Conservation (phyloP, 1,284 basidiomycete genomes). For the Cryptococcus sp. region DNA sequence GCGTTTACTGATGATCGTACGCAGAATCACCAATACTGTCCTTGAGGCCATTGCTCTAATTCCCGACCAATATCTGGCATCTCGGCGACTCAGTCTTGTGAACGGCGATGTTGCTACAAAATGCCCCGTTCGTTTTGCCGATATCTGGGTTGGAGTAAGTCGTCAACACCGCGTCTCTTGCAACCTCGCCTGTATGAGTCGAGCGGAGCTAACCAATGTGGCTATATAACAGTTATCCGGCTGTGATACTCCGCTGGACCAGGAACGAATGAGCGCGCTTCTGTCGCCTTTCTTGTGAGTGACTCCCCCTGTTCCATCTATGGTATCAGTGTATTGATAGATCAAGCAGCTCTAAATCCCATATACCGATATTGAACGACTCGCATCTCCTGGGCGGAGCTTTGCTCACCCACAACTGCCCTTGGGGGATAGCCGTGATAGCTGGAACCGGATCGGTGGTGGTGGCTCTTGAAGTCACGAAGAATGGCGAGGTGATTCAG, state of each 20-base stretch:
- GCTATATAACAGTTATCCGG: constrained; percentile 29
- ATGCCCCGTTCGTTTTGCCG: constrained; percentile 25
- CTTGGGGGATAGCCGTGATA: constrained; percentile 46
- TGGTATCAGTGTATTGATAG: no score
- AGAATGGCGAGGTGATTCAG: constrained; percentile 22
- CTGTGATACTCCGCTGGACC: constrained; percentile 39
- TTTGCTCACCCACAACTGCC: constrained; percentile 26
- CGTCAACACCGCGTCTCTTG: not conserved
- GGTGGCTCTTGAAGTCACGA: constrained; percentile 27
- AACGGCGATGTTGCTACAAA: not conserved
- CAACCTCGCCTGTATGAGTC: no score
- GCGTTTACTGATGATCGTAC: constrained; percentile 11
- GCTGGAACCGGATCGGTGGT: constrained; percentile 43
- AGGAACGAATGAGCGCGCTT: constrained; percentile 24
- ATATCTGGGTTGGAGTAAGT: constrained; percentile 39
- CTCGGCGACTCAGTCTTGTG: not conserved
- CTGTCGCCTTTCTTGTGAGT: constrained; percentile 38
- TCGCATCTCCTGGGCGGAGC: constrained; percentile 41
- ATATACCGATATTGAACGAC: constrained; percentile 36
- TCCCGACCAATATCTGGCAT: constrained; percentile 2
- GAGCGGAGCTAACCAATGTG: no score
- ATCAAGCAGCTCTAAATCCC: no score
- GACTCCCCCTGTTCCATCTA: not conserved
- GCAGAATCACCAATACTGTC: constrained; percentile 27
- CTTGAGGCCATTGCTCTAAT: constrained; percentile 20